Conservation (phyloP, 2,329 filamentous ascomycete species). For the Ploettnerulaceae sp. region DNA sequence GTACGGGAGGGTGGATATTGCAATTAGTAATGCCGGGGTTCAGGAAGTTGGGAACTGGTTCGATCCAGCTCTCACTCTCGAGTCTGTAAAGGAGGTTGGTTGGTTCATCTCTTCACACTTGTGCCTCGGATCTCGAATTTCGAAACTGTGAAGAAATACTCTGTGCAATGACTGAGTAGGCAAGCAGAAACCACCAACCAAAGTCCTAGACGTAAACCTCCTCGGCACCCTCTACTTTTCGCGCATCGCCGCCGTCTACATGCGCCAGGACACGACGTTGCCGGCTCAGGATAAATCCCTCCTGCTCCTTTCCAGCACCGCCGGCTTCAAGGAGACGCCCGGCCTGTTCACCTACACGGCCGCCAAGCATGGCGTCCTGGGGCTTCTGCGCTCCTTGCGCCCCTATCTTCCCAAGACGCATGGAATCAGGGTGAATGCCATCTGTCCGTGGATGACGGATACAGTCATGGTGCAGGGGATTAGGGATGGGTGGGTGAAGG, state of each 20-base stretch:
- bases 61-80: constrained; percentile 6
- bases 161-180: no score
- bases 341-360: constrained; percentile 11
- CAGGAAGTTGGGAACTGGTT: constrained; percentile 38
- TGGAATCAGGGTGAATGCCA: constrained; percentile 48
- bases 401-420: constrained; percentile 33
- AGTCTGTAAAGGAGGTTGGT: constrained; percentile 31
- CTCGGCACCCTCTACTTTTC: constrained; percentile 18
- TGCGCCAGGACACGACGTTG: background rate
- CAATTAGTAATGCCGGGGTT: constrained; percentile 48
- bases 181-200: constrained; percentile 40
- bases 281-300: constrained; percentile 15
- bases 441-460: constrained; percentile 52
- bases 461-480: constrained; percentile 39
- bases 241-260: constrained; percentile 17
- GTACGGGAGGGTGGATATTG: constrained; percentile 19
- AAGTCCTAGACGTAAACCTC: constrained; percentile 18
- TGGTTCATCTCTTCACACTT: background rate
- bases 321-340: constrained; percentile 38
- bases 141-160: no score
- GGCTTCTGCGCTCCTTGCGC: constrained; percentile 44
- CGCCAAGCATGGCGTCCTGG: constrained; percentile 48
- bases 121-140: no score
- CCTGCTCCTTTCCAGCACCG: constrained; percentile 42
- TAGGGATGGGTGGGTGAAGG: constrained; percentile 35